Conservation (phyloP, 345 rosid genomes). For the rapeseed (Brassica napus) region DNA sequence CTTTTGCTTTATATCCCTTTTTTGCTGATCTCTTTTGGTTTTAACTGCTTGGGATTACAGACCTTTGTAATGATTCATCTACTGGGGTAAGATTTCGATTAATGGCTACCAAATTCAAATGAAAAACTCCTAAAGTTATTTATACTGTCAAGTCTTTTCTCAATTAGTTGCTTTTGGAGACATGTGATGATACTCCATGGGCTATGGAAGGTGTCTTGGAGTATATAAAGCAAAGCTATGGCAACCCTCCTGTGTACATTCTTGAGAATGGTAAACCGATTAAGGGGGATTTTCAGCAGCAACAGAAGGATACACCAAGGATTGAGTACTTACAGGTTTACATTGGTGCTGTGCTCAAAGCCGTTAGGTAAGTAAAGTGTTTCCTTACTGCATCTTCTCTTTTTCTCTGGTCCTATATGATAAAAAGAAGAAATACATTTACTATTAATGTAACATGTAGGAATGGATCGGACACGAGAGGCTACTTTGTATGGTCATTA, state of each 20-base stretch:
- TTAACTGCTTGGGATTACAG: background rate
- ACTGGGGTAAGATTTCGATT: background rate
- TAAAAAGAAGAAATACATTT: background rate
- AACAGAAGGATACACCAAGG: background rate
- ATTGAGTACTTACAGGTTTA: background rate
- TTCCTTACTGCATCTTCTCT: background rate
- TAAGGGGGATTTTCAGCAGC: background rate
- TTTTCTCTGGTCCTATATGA: background rate
- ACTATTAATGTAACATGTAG: background rate
- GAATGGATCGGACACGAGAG: constrained; percentile 2
- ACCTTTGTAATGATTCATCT: background rate
- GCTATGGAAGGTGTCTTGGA: background rate
- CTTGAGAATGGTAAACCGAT: background rate
- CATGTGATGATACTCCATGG: background rate
- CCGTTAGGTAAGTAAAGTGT: background rate
- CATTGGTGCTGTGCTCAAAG: constrained; percentile 3
- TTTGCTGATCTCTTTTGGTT: background rate
- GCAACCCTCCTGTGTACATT: background rate
- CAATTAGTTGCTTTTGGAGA: background rate
- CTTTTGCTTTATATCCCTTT: background rate
- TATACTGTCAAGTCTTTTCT: background rate
- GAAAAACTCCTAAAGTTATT: background rate
- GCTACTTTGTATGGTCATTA: background rate
- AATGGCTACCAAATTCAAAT: background rate
- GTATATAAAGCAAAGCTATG: background rate